These are phyloP conservation scores for Phytophthora tentaculata DNA, from an alignment of 352 stramenopile species.

Conservation along the genomic window DNA sequence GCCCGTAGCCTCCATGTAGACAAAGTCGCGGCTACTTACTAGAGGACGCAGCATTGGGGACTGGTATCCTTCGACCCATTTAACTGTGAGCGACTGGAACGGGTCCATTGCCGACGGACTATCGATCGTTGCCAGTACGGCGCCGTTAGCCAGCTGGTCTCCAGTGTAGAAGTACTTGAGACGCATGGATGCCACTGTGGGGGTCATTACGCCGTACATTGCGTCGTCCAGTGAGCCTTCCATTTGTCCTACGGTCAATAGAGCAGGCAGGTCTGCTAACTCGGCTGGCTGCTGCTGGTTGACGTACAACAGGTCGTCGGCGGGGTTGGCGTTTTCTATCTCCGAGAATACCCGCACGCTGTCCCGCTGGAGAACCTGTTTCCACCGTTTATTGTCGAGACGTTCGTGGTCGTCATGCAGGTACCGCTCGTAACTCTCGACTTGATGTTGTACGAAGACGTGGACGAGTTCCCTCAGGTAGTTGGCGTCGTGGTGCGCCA, in stretches of 20 bases:
- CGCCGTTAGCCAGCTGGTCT: constrained; percentile 42
- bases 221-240: constrained; percentile 47
- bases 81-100: constrained; percentile 58
- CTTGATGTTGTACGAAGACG: constrained; percentile 35
- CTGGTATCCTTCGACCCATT: constrained; percentile 48
- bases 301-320: constrained; percentile 10
- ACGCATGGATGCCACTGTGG: constrained; percentile 43
- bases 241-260: constrained; percentile 37
- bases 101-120: constrained; percentile 40
- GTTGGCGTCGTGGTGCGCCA: constrained; percentile 27
- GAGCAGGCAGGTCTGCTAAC: constrained; percentile 23
- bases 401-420: constrained; percentile 31
- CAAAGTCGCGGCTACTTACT: constrained; percentile 43
- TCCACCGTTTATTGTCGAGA: constrained; percentile 41
- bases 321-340: constrained; percentile 1
- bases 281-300: constrained; percentile 21
- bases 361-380: constrained; percentile 34
- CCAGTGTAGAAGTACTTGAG: constrained; percentile 49
- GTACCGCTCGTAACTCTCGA: constrained; percentile 39
- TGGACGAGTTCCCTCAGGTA: constrained; percentile 41
- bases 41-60: constrained; percentile 35
- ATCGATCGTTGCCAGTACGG: constrained; percentile 46
- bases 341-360: constrained; percentile 41
- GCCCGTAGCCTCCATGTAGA: constrained; percentile 27
- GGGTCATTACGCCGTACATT: constrained; percentile 49